A percentile compares a stretch with the other conserved stretches of the same genome.
Evolutionary conservation across 1,139 yeast genomes (phyloP).

Genomic region (Lodderomyces beijingensis): DNA sequence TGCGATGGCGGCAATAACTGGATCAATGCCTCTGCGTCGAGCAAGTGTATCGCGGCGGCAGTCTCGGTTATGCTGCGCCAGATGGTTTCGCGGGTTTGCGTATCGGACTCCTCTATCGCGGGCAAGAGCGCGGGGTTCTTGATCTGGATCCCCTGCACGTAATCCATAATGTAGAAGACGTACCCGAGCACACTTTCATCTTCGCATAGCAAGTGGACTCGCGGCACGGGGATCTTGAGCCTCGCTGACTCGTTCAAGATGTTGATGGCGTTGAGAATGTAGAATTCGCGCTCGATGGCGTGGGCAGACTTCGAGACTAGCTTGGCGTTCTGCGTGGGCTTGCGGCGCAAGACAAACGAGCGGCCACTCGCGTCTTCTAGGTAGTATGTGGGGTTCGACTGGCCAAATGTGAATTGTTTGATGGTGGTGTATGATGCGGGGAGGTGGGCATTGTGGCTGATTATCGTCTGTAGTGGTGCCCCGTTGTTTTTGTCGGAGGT

Average conservation of each 20-base stretch:
- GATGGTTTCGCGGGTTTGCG: slow-evolving; percentile 24
- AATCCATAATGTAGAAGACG: slow-evolving; percentile 60
- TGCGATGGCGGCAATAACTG: slow-evolving; percentile 40
- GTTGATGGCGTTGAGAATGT: slow-evolving; percentile 46
- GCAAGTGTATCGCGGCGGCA: slow-evolving; percentile 48
- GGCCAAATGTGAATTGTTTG: slow-evolving; percentile 61
- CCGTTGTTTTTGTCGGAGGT: no score
- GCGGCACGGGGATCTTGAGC: slow-evolving; percentile 46
- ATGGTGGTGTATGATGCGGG: slow-evolving; percentile 18
- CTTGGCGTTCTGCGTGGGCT: slow-evolving; percentile 53
- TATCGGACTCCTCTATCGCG: slow-evolving; percentile 9
- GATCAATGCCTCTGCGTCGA: slow-evolving; percentile 46
- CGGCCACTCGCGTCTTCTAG: slow-evolving; percentile 36
- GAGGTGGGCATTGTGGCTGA: slow-evolving; percentile 15
- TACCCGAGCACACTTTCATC: slow-evolving; percentile 47
- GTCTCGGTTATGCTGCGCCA: slow-evolving; percentile 55
- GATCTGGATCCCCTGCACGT: slow-evolving; percentile 55
- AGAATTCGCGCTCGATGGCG: slow-evolving; percentile 62
- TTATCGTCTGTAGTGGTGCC: no score
- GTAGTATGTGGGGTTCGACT: slow-evolving; percentile 63
- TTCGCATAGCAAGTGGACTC: slow-evolving; percentile 45
- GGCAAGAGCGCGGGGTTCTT: slow-evolving; percentile 47
- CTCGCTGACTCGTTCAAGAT: slow-evolving; percentile 22
- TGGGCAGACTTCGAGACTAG: slow-evolving; percentile 60
- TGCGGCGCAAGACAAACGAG: slow-evolving; percentile 52